A percentile compares a stretch with the other conserved stretches of the same genome.
These are phyloP conservation scores for Chaetomiaceae sp. DNA, from an alignment of 2,329 filamentous ascomycete species.

Conservation along the genomic window DNA sequence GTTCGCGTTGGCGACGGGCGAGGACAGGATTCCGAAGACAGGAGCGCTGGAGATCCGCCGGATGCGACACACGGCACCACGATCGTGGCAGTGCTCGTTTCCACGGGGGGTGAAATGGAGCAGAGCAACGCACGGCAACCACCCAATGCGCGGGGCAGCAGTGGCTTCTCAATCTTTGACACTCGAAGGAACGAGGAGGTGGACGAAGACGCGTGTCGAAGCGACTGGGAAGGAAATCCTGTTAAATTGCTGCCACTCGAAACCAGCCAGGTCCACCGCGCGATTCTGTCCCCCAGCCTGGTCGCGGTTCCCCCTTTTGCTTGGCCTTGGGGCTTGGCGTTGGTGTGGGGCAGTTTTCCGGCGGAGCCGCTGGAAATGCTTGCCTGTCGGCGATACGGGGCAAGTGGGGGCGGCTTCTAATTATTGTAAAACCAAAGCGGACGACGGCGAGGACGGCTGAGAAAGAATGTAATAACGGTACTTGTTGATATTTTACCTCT, in stretches of 20 bases:
- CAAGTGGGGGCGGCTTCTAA: no score
- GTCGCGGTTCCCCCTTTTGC: constrained; percentile 18
- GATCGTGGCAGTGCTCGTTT: constrained; percentile 5
- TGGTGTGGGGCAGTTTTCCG: background rate
- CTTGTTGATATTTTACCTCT: no score
- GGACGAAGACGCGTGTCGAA: constrained; percentile 20
- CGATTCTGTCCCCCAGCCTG: constrained; percentile 2
- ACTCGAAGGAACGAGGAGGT: constrained; percentile 7
- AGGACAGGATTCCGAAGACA: constrained; percentile 3
- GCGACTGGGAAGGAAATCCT: constrained; percentile 19
- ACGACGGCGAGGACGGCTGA: no score
- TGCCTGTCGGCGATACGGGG: background rate
- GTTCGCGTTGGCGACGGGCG: background rate
- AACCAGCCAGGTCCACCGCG: constrained; percentile 10
- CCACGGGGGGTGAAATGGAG: constrained; percentile 1
- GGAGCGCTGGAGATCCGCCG: background rate
- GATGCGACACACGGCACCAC: background rate
- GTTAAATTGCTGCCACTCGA: constrained; percentile 24
- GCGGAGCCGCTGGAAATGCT: background rate
- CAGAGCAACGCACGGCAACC: constrained; percentile 5
- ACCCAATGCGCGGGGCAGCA: constrained; percentile 8
- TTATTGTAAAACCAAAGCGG: no score
- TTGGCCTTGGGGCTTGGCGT: constrained; percentile 4
- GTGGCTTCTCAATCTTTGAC: constrained; percentile 3
- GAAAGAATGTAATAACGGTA: no score